phyloP scores from a whole-genome alignment of 495 filamentous ascomycete species.

The Daldinia bambusicola region DNA sequence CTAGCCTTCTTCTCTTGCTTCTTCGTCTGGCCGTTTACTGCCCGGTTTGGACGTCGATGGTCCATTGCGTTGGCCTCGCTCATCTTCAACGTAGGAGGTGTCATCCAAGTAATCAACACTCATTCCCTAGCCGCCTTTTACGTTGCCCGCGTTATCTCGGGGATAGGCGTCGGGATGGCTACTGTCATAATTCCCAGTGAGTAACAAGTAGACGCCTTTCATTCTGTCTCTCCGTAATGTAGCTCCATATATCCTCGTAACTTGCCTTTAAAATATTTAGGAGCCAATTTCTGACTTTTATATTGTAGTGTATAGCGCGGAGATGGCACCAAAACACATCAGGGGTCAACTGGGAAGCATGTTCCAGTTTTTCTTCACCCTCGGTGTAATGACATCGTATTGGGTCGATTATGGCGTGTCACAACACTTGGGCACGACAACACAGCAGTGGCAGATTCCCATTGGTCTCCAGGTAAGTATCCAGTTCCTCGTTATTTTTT shows the following conservation, averaged over 20 bases:
- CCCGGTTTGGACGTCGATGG: slow-evolving; percentile 56
- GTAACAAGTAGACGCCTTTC: background rate
- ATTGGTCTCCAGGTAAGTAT: slow-evolving; percentile 54
- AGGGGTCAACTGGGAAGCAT: slow-evolving; percentile 57
- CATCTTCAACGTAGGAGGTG: slow-evolving; percentile 58
- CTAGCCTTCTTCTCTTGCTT: slow-evolving; percentile 55
- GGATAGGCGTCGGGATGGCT: slow-evolving; percentile 61
- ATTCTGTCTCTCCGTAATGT: background rate
- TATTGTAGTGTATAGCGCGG: slow-evolving; percentile 56
- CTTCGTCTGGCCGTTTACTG: slow-evolving; percentile 58
- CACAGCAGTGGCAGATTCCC: slow-evolving; percentile 61
- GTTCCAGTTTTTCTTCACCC: slow-evolving; percentile 60
- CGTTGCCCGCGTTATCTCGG: slow-evolving; percentile 57
- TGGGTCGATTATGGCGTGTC: slow-evolving; percentile 62
- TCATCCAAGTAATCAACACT: slow-evolving; percentile 56
- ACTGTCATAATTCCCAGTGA: slow-evolving; percentile 62
- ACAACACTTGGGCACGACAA: slow-evolving; percentile 44
- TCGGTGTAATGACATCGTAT: slow-evolving; percentile 61
- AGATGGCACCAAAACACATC: slow-evolving; percentile 64
- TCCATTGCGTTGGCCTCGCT: slow-evolving; percentile 54
- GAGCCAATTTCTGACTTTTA: background rate
- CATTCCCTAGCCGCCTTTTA: slow-evolving; percentile 60
- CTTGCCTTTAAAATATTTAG: too few species aligned
- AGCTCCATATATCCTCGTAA: background rate
- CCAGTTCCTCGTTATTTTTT: background rate